phyloP scores from a whole-genome alignment of 306 rosid species.

The Acacia melanoxylon region DNA sequence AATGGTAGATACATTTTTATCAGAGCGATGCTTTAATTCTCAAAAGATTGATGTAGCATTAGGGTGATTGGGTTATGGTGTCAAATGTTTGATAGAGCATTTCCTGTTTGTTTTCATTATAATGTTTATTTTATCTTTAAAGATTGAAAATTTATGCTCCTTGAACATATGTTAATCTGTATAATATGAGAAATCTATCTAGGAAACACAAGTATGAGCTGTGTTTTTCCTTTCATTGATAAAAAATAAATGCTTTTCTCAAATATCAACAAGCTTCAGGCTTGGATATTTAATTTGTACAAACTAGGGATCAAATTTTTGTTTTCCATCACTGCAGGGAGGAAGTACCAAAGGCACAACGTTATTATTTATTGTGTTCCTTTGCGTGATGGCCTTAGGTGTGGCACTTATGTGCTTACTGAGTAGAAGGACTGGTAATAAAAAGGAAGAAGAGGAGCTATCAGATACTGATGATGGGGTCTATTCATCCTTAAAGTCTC shows the following conservation, averaged over 20 bases:
- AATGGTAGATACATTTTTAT: conserved; percentile 10
- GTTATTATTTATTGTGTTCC: conserved; percentile 74
- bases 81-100: conserved; percentile 1
- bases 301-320: conserved; percentile 26
- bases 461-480: conserved; percentile 42
- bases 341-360: conserved; percentile 72
- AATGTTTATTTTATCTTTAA: conserved; percentile 3
- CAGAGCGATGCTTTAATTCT: conserved; percentile 10
- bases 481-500: conserved; percentile 50
- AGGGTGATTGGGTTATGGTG: conserved; percentile 13
- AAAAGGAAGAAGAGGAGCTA: conserved; percentile 40
- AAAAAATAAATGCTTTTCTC: conserved; percentile 8
- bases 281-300: not conserved
- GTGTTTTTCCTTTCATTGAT: conserved; percentile 20
- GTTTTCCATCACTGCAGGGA: conserved; percentile 54
- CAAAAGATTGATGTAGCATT: not conserved
- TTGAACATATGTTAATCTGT: conserved; percentile 13
- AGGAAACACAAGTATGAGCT: conserved; percentile 23
- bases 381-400: conserved; percentile 73
- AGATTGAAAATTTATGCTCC: not conserved
- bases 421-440: conserved; percentile 47
- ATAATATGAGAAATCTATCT: not conserved
- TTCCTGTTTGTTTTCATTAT: conserved; percentile 17
- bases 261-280: conserved; percentile 8
- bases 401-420: conserved; percentile 79